Evolutionary conservation across 441 rosid genomes (phyloP).

Genomic region (Arabidopsis hybrid): DNA sequence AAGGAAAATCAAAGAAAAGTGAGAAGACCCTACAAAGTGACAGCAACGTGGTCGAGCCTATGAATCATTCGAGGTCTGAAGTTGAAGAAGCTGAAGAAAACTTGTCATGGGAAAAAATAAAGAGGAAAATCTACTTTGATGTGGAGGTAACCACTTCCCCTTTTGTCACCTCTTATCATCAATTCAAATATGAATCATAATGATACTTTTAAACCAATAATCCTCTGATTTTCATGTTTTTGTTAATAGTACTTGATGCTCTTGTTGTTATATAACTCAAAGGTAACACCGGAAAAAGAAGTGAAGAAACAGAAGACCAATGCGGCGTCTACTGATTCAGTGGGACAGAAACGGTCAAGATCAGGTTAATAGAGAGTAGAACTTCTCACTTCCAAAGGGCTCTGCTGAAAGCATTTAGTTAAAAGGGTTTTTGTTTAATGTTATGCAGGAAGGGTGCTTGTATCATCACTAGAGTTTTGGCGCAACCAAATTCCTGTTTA

Average conservation of each 20-base stretch:
- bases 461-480: slow-evolving; percentile 77
- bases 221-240: slow-evolving; percentile 7
- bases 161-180: slow-evolving; percentile 7
- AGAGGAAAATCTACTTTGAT: slow-evolving; percentile 59
- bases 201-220: not conserved
- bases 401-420: not conserved
- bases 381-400: not conserved
- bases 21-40: slow-evolving; percentile 12
- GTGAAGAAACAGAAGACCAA: slow-evolving; percentile 34
- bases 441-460: slow-evolving; percentile 72
- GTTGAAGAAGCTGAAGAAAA: slow-evolving; percentile 23
- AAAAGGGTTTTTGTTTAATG: slow-evolving; percentile 13
- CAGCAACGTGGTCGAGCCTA: not conserved
- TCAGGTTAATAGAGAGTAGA: slow-evolving; percentile 55
- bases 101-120: slow-evolving; percentile 37
- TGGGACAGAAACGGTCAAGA: slow-evolving; percentile 67
- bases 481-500: slow-evolving; percentile 75
- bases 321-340: slow-evolving; percentile 53
- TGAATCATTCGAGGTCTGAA: too few relatives aligned
- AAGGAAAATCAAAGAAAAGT: slow-evolving; percentile 13
- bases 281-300: slow-evolving; percentile 51
- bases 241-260: slow-evolving; percentile 28
- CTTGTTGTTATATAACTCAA: slow-evolving; percentile 29
- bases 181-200: slow-evolving; percentile 1
- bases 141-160: slow-evolving; percentile 50